Base-by-base conservation (phyloP, 805 yeast genomes). In the Kazachstania africana region DNA sequence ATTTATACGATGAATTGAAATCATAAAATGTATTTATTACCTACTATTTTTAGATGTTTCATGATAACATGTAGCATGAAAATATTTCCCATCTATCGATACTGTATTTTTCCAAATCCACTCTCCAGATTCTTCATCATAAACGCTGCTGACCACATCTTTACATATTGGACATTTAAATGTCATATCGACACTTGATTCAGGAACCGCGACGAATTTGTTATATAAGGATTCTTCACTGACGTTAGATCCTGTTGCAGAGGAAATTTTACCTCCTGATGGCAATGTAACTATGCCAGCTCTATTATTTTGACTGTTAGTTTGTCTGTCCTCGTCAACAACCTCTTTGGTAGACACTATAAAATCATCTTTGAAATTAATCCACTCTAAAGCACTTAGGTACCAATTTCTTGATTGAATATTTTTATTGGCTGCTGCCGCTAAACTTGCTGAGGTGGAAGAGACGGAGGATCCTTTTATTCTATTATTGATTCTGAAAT, bases 391-490 rank as follows among this genome's bases (percentile, higher is more conserved):
- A 39, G 72, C 79, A 38, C 73, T 75, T 37, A 85, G 57, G 52
- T 75, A 87, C 94, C 94, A 87, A 43, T 75, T 69, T 45, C 96
- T 63, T 26, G 82, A 76, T 50, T 81, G 87, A 27, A 78, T 75
- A 25, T 52, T 51, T 30, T 50, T 53, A 20, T 48, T 18, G 4
- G 28, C 29, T 4, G 34, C 23, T 19, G 28, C 22, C 15, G 37
- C 43, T 5, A 38, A 28, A n/a, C 26, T 32, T 5, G 45, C 36
- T 6, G 29, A 27, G 6, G 52, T 48, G 14, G 33, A 26, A 2
- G 38, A 34, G 19, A 35, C 37, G 12, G 44, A 43, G 4, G 55
- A 42, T 18, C 70, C 68, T 35, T 72, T 70, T 29, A 81, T 62
- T 45, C 79, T 76, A 51, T 82, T 83, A 55, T 84, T 88, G 27